Evolutionary conservation across 345 rosid species (phyloP), one percentile per base, ranked within the genome.

Genomic region (Eucalyptus paniculata): DNA sequence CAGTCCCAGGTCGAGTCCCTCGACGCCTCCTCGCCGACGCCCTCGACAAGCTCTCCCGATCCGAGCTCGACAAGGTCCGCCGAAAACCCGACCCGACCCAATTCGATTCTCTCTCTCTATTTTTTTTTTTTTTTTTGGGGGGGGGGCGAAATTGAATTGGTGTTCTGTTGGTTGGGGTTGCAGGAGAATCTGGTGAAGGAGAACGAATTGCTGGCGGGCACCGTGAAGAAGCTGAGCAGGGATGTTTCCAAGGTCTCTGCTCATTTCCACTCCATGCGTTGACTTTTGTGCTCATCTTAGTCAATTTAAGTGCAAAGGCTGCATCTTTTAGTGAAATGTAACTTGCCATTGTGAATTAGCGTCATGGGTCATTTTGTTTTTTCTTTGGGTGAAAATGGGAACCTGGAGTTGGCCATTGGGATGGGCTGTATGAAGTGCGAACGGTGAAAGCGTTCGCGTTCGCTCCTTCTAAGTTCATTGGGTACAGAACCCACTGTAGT

Each of bases 221-320:
- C 95, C 88, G 98, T 95, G 50, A 94, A 91, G 96, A 97, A 94
- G 94, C 98, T 97, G 23, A 98, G 94, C 86, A 96, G 98, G 94
- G 99, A 97, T 95, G 99, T 97, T 87, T 90, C 96, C 58, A 97
- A 96, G 97, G 99, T 95, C n/a, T 42, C 86, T 34, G 19, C 32
- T 21, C 69, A 7, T 87, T 65, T 62, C 16, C 80, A 42, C 8
- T 72, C 45, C 40, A 72, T 72, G 45, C 82, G 42, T 37, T 37
- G 83, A 77, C 83, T 77, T 34, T 69, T 62, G 37, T 34, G 81
- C 81, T 69, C 11, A 32, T 34, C 81, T 69, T 69, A 17, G 23
- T 69, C 45, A 37, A 77, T 77, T 19, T 11, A 37, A 37, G 45
- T 18, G 83, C 28, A 77, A 77, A 37, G 13, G 40, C 82, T 72